Evolutionary conservation across 1,284 basidiomycete genomes (phyloP).

Genomic region (Athelia psychrophila): DNA sequence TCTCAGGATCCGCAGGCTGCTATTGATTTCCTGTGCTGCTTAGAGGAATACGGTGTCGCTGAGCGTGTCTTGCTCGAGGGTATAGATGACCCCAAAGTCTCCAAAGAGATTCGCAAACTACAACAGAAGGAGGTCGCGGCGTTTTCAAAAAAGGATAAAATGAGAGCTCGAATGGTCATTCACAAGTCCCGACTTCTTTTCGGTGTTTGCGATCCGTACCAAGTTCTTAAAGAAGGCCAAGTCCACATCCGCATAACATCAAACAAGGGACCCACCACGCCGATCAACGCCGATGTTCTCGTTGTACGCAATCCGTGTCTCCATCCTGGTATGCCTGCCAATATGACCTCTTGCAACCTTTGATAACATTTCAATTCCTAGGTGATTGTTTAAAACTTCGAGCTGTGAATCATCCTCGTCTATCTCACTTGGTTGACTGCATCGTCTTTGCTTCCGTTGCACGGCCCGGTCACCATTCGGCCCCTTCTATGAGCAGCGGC

Average conservation of each 20-base stretch:
- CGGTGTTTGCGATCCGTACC: slow-evolving; percentile 64
- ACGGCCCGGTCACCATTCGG: slow-evolving; percentile 52
- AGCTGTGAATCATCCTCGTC: slow-evolving; percentile 45
- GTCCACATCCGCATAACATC: slow-evolving; percentile 58
- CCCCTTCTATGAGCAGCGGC: slow-evolving; percentile 67
- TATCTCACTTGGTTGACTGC: slow-evolving; percentile 60
- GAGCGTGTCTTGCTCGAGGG: slow-evolving; percentile 54
- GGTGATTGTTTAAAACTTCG: slow-evolving; percentile 64
- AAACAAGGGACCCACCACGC: slow-evolving; percentile 48
- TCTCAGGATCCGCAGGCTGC: slow-evolving; percentile 43
- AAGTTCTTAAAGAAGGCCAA: slow-evolving; percentile 57
- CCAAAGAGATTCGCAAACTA: slow-evolving; percentile 33
- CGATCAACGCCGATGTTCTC: slow-evolving; percentile 56
- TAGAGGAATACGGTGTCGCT: slow-evolving; percentile 44
- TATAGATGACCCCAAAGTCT: slow-evolving; percentile 41
- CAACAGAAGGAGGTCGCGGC: slow-evolving; percentile 50
- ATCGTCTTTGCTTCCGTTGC: slow-evolving; percentile 61
- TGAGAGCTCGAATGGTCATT: slow-evolving; percentile 55
- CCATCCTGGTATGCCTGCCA: slow-evolving; percentile 46
- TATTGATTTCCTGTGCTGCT: slow-evolving; percentile 51
- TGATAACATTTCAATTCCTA: slow-evolving; percentile 14
- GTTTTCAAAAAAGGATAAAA: slow-evolving; percentile 53
- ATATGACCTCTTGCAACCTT: neutral
- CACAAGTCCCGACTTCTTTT: slow-evolving; percentile 58
- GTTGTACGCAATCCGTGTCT: slow-evolving; percentile 66